Percentiles rank a stretch among this genome's conserved stretches.
phyloP scores from a whole-genome alignment of 2,329 filamentous ascomycete genomes.

The Emydomyces testavorans region DNA sequence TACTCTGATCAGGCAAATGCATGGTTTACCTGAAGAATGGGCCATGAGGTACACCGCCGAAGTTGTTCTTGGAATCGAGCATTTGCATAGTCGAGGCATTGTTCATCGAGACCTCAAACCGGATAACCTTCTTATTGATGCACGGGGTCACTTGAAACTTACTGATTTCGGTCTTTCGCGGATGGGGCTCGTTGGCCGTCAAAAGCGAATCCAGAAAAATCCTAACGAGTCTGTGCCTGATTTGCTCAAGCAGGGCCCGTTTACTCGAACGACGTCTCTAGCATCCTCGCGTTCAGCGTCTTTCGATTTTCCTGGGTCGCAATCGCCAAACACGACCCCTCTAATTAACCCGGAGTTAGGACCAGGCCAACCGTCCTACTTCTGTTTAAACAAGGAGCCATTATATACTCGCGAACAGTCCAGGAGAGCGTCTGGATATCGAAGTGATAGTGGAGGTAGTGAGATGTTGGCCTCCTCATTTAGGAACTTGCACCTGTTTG shows the following conservation, averaged over 20 bases:
- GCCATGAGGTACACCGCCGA: constrained; percentile 95
- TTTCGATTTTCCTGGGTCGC: constrained; percentile 69
- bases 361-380: constrained; percentile 79
- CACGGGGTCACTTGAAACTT: constrained; percentile 89
- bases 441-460: constrained; percentile 86
- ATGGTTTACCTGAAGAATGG: constrained; percentile 91
- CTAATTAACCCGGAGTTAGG: constrained; percentile 69
- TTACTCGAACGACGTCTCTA: constrained; percentile 71
- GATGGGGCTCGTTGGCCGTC: constrained; percentile 92
- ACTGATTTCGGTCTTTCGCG: constrained; percentile 95
- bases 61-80: constrained; percentile 91
- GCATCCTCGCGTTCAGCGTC: constrained; percentile 87
- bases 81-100: constrained; percentile 86
- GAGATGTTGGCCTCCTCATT: constrained; percentile 77
- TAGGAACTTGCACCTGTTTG: constrained; percentile 62
- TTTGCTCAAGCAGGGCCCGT: constrained; percentile 81
- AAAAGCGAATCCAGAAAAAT: constrained; percentile 78
- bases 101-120: constrained; percentile 96
- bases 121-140: constrained; percentile 92
- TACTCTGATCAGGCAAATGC: constrained; percentile 86
- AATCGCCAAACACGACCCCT: constrained; percentile 75
- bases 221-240: constrained; percentile 78
- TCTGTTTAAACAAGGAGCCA: constrained; percentile 47
- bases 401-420: constrained; percentile 48
- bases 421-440: constrained; percentile 61